Base-by-base conservation (phyloP, 371 early-diverging fungal genomes). In the Umbelopsis sp. region DNA sequence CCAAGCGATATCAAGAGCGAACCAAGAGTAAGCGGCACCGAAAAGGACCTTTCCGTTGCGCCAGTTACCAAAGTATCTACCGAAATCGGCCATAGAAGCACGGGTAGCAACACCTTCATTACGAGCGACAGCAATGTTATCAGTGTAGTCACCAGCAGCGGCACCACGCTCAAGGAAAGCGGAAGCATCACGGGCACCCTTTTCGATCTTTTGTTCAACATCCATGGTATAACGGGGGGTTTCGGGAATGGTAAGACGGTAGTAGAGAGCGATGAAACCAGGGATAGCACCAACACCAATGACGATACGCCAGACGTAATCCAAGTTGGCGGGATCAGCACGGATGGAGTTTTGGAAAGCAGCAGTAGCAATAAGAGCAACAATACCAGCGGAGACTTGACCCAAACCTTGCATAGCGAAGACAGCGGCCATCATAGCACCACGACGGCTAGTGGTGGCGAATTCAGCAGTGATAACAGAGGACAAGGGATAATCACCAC, bases 381-480 rank as follows among this genome's bases (percentile, higher is more conserved):
- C 90, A 24, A 93, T 62, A 22, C 87, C 81, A 2, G 93, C 91
- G 7, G 89, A 72, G 4, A 94, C 75, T 65, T 90, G 91, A 29
- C 94, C 96, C 51, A 94, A 78, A 22, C 94, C 96, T 75, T 94
- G 96, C 93, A 93, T 93, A 29, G 93, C 88, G 76, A 94, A 95
- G 45, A 95, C 93, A 24, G 91, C 87, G 3, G 94, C 91, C 76
- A 94, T 90, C 93, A 94, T 92, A 48, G 86, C 86, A 63, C 96
- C 96, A 62, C 96, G 88, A 69, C 86, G 84, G 45, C 86, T 79
- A 25, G 88, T 86, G 5, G 90, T 86, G 22, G 94, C 92, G 73
- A 93, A 94, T 76, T 95, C 96, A 45, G 94, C 86, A 3, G 94
- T 92, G 73, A 95, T 93, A 63, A 92, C 80, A 35, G 94, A 92